Evolutionary conservation across 495 filamentous ascomycete species (phyloP).

Genomic region (Cudoniella acicularis): DNA sequence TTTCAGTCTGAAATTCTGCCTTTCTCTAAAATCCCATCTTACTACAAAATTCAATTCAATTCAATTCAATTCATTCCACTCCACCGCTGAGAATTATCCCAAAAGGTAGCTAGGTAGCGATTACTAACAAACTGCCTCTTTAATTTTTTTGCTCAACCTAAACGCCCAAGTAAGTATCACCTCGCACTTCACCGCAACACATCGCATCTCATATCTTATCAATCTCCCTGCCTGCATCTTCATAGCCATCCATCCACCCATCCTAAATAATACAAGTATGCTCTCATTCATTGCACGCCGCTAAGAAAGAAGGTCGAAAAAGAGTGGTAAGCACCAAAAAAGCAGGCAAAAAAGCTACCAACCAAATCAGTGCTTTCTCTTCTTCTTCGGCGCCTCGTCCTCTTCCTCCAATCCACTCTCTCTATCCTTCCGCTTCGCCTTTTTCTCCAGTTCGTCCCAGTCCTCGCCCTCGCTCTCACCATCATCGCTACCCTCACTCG

Average conservation of each 20-base stretch:
- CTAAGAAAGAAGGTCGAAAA: no score
- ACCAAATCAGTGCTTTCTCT: constrained; percentile 22
- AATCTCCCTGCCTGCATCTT: neutral
- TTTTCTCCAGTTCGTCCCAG: constrained; percentile 89
- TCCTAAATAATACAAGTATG: neutral
- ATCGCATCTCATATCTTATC: no score
- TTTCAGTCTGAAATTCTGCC: no score
- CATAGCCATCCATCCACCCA: neutral
- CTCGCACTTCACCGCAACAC: no score
- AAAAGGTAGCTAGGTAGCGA: no score
- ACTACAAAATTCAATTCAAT: no score
- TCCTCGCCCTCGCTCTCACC: constrained; percentile 83
- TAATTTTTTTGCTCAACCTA: no score
- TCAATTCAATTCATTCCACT: no score
- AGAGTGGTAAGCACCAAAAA: neutral
- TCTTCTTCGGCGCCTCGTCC: constrained; percentile 46
- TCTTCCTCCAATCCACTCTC: constrained; percentile 72
- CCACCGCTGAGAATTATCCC: no score
- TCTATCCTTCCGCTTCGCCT: constrained; percentile 82
- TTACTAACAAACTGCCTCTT: no score
- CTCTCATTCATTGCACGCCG: neutral
- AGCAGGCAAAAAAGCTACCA: neutral
- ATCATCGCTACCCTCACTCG: constrained; percentile 63
- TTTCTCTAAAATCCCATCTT: no score
- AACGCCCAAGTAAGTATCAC: no score